Conservation (phyloP, 768 basidiomycete genomes). For the Neoboletus subvelutipes region DNA sequence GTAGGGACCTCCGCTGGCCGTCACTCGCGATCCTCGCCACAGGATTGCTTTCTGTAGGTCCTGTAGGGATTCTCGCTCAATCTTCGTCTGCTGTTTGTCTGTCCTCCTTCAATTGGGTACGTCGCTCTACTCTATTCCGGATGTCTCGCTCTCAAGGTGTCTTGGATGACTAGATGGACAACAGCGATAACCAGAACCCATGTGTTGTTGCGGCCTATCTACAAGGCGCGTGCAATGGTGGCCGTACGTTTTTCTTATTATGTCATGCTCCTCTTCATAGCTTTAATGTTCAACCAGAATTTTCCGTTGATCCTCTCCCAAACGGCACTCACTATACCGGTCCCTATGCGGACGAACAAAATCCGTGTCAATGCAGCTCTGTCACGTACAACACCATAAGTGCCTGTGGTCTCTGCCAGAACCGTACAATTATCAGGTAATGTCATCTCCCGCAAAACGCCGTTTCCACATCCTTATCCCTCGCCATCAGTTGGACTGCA, state of each 20-base stretch:
- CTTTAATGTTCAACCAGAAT: conserved; percentile 31
- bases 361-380: conserved; percentile 53
- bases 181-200: conserved; percentile 48
- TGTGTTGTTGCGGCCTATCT: conserved; percentile 46
- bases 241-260: conserved; percentile 34
- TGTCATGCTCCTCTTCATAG: conserved; percentile 8
- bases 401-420: conserved; percentile 60
- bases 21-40: conserved; percentile 18
- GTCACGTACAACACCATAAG: conserved; percentile 55
- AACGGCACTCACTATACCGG: conserved; percentile 27
- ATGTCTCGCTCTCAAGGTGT: not conserved
- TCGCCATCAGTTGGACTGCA: conserved; percentile 44
- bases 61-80: conserved; percentile 22
- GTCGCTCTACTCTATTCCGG: not conserved
- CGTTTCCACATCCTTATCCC: conserved; percentile 1
- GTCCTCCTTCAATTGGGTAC: conserved; percentile 28
- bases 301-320: conserved; percentile 41
- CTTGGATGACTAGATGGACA: conserved; percentile 30
- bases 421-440: conserved; percentile 38
- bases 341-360: conserved; percentile 31
- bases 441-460: not conserved
- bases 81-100: conserved; percentile 22
- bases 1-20: conserved; percentile 6
- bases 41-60: conserved; percentile 20
- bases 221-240: conserved; percentile 41